Evolutionary conservation across 371 early-diverging fungal species (phyloP).

Genomic region (Gilbertella persicaria): DNA sequence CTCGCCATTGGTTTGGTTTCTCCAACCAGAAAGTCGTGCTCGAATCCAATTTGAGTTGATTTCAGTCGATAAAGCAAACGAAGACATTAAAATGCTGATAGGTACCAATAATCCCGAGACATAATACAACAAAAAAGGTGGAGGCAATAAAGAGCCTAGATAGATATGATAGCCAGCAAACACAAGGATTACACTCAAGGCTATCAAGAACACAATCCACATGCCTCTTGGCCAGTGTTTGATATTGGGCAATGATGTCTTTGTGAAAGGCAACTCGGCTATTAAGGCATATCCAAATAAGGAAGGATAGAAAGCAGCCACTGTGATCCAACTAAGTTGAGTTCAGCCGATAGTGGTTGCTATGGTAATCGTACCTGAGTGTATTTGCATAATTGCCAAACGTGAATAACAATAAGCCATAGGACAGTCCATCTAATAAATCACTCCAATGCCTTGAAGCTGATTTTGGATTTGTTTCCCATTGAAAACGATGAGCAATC

Average conservation of each 20-base stretch:
- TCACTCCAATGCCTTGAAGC: slow-evolving; percentile 69
- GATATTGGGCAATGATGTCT: slow-evolving; percentile 68
- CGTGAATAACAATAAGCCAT: slow-evolving; percentile 70
- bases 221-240: slow-evolving; percentile 68
- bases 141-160: slow-evolving; percentile 35
- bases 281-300: slow-evolving; percentile 65
- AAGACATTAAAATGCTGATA: slow-evolving; percentile 37
- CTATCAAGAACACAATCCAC: slow-evolving; percentile 64
- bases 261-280: slow-evolving; percentile 73
- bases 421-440: slow-evolving; percentile 53
- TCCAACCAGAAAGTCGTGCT: slow-evolving; percentile 5
- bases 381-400: slow-evolving; percentile 82
- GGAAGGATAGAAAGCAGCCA: slow-evolving; percentile 70
- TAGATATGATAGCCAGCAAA: slow-evolving; percentile 68
- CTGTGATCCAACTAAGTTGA: slow-evolving; percentile 62
- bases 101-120: slow-evolving; percentile 57
- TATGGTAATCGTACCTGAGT: slow-evolving; percentile 42
- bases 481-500: slow-evolving; percentile 58
- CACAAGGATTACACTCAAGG: slow-evolving; percentile 55
- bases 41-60: slow-evolving; percentile 38
- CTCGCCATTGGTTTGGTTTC: not conserved
- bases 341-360: not conserved
- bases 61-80: slow-evolving; percentile 41
- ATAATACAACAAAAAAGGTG: slow-evolving; percentile 56
- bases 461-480: slow-evolving; percentile 67